Conservation (phyloP, 2,329 filamentous ascomycete species). For the Mycosphaerella sp. region DNA sequence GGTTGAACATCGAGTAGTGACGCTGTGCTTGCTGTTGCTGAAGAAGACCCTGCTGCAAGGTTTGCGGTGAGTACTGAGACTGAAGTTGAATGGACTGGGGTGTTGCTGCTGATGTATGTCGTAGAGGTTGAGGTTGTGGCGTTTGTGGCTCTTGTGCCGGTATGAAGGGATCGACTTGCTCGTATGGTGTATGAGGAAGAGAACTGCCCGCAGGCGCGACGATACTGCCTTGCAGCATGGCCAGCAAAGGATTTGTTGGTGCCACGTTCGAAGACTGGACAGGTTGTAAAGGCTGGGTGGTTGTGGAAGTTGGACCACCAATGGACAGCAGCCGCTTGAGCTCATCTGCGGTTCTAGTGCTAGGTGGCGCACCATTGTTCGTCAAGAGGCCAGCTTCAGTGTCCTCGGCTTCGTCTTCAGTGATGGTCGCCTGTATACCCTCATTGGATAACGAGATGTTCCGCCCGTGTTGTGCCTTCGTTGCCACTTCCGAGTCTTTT, state of each 20-base stretch:
- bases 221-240: slow-evolving; percentile 46
- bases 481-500: slow-evolving; percentile 44
- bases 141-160: slow-evolving; percentile 49
- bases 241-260: slow-evolving; percentile 47
- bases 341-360: slow-evolving; percentile 33
- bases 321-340: slow-evolving; percentile 48
- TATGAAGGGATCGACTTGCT: slow-evolving; percentile 46
- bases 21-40: slow-evolving; percentile 28
- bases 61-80: slow-evolving; percentile 42
- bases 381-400: slow-evolving; percentile 13
- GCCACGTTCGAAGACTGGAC: slow-evolving; percentile 31
- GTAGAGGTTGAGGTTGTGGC: slow-evolving; percentile 48
- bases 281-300: slow-evolving; percentile 16
- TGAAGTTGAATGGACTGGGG: slow-evolving; percentile 46
- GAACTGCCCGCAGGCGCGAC: slow-evolving; percentile 13
- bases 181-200: slow-evolving; percentile 42
- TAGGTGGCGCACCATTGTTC: slow-evolving; percentile 13
- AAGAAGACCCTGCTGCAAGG: slow-evolving; percentile 29
- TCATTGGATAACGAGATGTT: slow-evolving; percentile 12
- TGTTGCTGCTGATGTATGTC: slow-evolving; percentile 41
- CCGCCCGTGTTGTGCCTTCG: slow-evolving; percentile 15
- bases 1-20: slow-evolving; percentile 15
- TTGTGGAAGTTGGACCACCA: slow-evolving; percentile 26
- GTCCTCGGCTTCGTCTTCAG: slow-evolving; percentile 20
- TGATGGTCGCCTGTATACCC: slow-evolving; percentile 13